Base-by-base conservation (phyloP, 106 monocot species). In the Dendrobium chrysotoxum region DNA sequence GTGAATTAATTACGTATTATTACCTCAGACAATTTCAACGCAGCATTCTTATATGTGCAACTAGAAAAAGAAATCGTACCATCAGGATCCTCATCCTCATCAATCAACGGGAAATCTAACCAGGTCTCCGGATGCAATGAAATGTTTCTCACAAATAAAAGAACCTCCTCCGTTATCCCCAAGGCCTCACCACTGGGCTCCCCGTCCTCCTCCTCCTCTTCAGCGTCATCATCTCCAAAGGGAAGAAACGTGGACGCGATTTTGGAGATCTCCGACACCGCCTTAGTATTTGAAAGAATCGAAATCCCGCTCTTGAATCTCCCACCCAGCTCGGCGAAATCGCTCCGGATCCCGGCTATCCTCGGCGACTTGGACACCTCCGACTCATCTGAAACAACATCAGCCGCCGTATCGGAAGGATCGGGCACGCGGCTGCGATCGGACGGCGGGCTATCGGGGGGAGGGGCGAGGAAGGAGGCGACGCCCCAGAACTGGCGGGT, bases 111-210 rank as follows among this genome's bases (percentile, higher is more conserved):
- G 77, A 96, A 96, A 80, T 92, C 90, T 13, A 96, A 61, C 96
- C 96, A 96, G 30, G 93, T 96, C 80, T 96, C 90, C 12, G 96
- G 93, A 86, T 90, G 96, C 92, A 90, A 86, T 16, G 90, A 84
- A n/a, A 97, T 88, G 75, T 91, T 90, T 81, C 81, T 92, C 5
- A 84, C 97, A 79, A 97, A 97, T 16, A 82, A 80, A 78, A 97
- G 42, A 15, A 92, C 92, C 77, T 97, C 92, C 58, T 94, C 97
- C 17, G 88, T 89, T 28, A 94, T 68, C 21, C 94, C 94, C 81
- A 86, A 76, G 0, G 70, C 91, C 1, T 71, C 85, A 16, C 38
- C 17, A 5, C 78, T 82, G 17, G 41, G 31, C 18, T 41, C 66
- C 4, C 54, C 35, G 2, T 80, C 84, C 11, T 81, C 86, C 5